Evolutionary conservation across 1,139 yeast genomes (phyloP).

Genomic region (Lodderomyces margitis): DNA sequence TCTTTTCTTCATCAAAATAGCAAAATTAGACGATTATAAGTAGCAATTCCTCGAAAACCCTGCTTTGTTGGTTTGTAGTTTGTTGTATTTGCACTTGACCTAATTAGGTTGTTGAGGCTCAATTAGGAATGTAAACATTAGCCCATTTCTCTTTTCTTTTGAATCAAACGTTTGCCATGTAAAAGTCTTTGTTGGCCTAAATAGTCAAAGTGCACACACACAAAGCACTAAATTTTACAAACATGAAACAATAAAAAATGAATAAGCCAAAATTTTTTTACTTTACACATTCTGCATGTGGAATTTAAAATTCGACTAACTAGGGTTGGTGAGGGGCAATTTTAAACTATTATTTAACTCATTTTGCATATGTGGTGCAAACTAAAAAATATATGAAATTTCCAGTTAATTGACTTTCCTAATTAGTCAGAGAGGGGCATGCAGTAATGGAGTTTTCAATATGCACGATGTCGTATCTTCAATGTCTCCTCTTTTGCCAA

Average conservation of each 20-base stretch:
- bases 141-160: not conserved
- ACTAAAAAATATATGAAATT: no score
- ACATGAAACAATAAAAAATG: no score
- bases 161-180: not conserved
- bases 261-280: no score
- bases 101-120: not conserved
- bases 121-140: conserved; percentile 1
- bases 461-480: not conserved
- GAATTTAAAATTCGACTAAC: no score
- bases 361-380: no score
- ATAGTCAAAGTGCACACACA: not conserved
- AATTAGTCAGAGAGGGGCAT: conserved; percentile 2
- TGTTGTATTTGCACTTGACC: not conserved
- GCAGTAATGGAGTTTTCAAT: not conserved
- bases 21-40: no score
- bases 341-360: no score
- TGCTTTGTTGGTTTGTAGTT: no score
- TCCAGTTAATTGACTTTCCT: conserved; percentile 2
- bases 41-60: no score
- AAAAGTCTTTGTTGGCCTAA: not conserved
- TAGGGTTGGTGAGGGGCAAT: not conserved
- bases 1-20: no score
- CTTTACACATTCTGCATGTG: no score
- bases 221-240: no score
- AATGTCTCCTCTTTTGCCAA: not conserved